These are phyloP conservation scores for Sphenostylis stenocarpa DNA, from an alignment of 306 rosid genomes.

Conservation along the genomic window DNA sequence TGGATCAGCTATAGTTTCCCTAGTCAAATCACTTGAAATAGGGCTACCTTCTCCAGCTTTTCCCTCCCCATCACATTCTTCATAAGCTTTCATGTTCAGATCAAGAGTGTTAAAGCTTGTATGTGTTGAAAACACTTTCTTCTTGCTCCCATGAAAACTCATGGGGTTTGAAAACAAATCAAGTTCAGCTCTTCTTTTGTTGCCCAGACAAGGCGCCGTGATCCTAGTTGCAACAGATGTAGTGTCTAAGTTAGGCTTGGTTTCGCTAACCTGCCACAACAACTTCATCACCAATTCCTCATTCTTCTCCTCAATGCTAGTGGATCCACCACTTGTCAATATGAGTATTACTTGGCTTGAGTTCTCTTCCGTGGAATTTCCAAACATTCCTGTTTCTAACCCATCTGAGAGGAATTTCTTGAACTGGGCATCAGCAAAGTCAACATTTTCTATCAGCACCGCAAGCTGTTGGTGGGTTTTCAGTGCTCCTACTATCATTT, in stretches of 20 bases:
- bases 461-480: slow-evolving; percentile 57
- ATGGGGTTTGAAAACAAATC: slow-evolving; percentile 50
- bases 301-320: slow-evolving; percentile 36
- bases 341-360: slow-evolving; percentile 56
- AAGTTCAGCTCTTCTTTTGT: slow-evolving; percentile 63
- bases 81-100: slow-evolving; percentile 69
- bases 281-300: slow-evolving; percentile 47
- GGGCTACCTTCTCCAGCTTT: slow-evolving; percentile 53
- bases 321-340: slow-evolving; percentile 49
- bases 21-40: slow-evolving; percentile 58
- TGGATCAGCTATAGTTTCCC: slow-evolving; percentile 49
- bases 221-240: not conserved
- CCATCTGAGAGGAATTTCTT: slow-evolving; percentile 60
- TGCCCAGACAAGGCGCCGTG: slow-evolving; percentile 28
- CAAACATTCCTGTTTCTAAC: slow-evolving; percentile 57
- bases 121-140: slow-evolving; percentile 56
- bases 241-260: slow-evolving; percentile 40
- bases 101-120: slow-evolving; percentile 81
- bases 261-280: slow-evolving; percentile 49
- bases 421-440: slow-evolving; percentile 63
- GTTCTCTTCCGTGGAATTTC: slow-evolving; percentile 37
- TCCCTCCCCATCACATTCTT: slow-evolving; percentile 38
- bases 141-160: slow-evolving; percentile 28
- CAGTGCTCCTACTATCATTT: slow-evolving; percentile 50
- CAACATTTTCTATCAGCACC: slow-evolving; percentile 60